These are phyloP conservation scores for Backusella liffmaniae DNA, from an alignment of 192 early-diverging fungal genomes.

Conservation along the genomic window DNA sequence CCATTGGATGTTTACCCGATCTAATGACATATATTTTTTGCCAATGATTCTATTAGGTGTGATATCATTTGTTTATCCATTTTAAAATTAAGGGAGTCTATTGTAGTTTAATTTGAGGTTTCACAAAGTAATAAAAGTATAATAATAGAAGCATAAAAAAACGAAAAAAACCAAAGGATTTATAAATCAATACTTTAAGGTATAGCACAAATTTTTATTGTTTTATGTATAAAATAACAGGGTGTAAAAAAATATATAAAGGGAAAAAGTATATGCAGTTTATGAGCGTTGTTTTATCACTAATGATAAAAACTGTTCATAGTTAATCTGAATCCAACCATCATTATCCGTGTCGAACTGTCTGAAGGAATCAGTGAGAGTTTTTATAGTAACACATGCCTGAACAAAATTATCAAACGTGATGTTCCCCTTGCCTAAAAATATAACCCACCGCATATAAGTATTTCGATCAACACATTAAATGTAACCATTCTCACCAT, in stretches of 20 bases:
- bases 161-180: neutral
- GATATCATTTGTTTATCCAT: neutral
- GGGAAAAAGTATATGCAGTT: neutral
- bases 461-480: neutral
- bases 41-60: neutral
- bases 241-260: neutral
- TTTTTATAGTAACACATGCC: conserved; percentile 74
- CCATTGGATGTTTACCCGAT: neutral
- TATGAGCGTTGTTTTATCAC: conserved; percentile 13
- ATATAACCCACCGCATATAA: neutral
- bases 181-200: neutral
- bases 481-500: conserved; percentile 53
- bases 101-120: neutral
- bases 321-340: conserved; percentile 77
- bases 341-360: conserved; percentile 70
- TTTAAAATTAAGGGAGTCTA: neutral
- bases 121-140: neutral
- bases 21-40: neutral
- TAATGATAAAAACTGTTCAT: conserved; percentile 54
- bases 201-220: neutral
- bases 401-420: conserved; percentile 87
- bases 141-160: neutral
- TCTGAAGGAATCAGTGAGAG: conserved; percentile 74
- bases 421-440: conserved; percentile 65
- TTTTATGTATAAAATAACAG: neutral